A percentile compares a stretch with the other conserved stretches of the same genome.
Conservation (phyloP, 1,284 basidiomycete species). For the Leccinum insolens region DNA sequence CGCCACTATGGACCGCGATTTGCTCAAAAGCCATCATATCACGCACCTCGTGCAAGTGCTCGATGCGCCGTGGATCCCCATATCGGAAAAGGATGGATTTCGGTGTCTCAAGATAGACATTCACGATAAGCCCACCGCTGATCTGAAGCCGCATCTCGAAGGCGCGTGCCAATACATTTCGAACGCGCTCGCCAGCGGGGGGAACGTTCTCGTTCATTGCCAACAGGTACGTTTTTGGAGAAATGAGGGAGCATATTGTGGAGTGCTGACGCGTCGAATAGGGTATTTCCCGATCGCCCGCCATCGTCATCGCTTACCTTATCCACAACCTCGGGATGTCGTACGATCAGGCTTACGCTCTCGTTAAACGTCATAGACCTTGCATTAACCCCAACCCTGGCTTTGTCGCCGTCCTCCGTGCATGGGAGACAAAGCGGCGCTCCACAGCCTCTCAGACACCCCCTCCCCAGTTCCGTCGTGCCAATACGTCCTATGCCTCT, state of each 20-base stretch:
- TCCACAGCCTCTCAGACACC: conserved; percentile 14
- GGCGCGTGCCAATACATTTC: conserved; percentile 59
- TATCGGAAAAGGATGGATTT: conserved; percentile 58
- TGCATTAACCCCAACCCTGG: conserved; percentile 75
- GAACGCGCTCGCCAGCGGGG: conserved; percentile 47
- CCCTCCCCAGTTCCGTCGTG: conserved; percentile 29
- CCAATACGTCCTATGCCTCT: conserved; percentile 31
- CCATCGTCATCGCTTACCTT: conserved; percentile 70
- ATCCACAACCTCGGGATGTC: conserved; percentile 67
- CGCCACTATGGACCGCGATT: conserved; percentile 51
- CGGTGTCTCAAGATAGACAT: conserved; percentile 67
- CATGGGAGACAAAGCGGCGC: conserved; percentile 49
- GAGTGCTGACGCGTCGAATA: conserved; percentile 25
- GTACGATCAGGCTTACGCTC: conserved; percentile 61
- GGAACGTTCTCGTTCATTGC: conserved; percentile 66
- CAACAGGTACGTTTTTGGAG: conserved; percentile 54
- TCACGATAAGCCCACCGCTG: conserved; percentile 56
- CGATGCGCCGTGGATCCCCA: conserved; percentile 69
- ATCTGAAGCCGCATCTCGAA: conserved; percentile 57
- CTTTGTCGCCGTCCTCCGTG: conserved; percentile 52
- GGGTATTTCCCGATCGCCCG: conserved; percentile 69
- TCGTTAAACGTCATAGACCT: conserved; percentile 60
- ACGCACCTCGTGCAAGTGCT: conserved; percentile 70
- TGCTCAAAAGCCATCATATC: conserved; percentile 53
- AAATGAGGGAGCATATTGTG: background rate